Evolutionary conservation across 2,329 filamentous ascomycete genomes (phyloP).

Genomic region (Clarireedia hainanense): DNA sequence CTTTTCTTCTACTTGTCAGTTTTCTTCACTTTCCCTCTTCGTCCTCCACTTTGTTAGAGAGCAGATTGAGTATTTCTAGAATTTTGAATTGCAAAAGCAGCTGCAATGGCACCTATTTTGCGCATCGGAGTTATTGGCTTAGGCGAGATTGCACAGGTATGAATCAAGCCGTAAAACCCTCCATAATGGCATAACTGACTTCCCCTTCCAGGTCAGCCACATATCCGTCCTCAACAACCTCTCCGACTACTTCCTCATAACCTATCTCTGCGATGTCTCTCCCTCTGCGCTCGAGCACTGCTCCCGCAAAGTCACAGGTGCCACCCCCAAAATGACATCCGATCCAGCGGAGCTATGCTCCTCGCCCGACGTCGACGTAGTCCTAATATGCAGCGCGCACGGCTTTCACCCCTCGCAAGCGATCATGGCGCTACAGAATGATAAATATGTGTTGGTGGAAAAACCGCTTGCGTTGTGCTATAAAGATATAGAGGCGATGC

Average conservation of each 20-base stretch:
- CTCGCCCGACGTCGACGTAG: constrained; percentile 14
- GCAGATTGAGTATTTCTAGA: too few species aligned
- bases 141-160: constrained; percentile 39
- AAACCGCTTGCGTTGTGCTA: constrained; percentile 47
- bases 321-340: constrained; percentile 22
- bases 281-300: constrained; percentile 33
- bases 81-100: too few species aligned
- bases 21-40: background rate
- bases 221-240: constrained; percentile 39
- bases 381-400: constrained; percentile 45
- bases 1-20: background rate
- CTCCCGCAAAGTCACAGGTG: constrained; percentile 19
- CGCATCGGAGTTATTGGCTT: constrained; percentile 31
- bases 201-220: constrained; percentile 33
- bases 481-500: constrained; percentile 38
- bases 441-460: constrained; percentile 52
- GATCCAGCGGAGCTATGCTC: constrained; percentile 7
- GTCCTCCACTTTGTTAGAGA: too few species aligned
- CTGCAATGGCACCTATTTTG: constrained; percentile 1
- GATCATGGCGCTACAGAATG: constrained; percentile 42
- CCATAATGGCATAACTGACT: background rate
- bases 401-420: constrained; percentile 47
- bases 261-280: constrained; percentile 34
- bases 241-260: constrained; percentile 22
- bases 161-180: background rate